Percentiles rank a stretch among this genome's conserved stretches.
These are phyloP conservation scores for Tetrapisispora namnaoensis DNA, from an alignment of 805 yeast species.

Conservation along the genomic window DNA sequence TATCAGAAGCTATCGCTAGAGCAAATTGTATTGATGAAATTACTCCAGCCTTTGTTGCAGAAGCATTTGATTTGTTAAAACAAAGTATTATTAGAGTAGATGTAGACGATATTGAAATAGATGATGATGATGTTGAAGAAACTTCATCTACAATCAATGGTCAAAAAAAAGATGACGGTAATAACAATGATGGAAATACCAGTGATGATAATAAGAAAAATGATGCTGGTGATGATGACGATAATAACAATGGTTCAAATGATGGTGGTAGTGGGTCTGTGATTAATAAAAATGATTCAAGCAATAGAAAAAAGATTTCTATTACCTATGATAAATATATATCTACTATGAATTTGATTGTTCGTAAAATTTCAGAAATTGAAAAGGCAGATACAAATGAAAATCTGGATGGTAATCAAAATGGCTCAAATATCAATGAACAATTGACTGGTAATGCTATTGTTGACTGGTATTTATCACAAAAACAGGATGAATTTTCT, in stretches of 20 bases:
- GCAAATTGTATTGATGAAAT: constrained; percentile 91
- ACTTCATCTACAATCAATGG: background rate
- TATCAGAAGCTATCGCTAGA: constrained; percentile 92
- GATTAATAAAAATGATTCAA: background rate
- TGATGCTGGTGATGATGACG: constrained; percentile 27
- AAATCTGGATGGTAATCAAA: background rate
- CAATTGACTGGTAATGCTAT: constrained; percentile 51
- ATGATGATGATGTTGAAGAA: constrained; percentile 35
- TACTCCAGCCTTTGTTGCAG: constrained; percentile 77
- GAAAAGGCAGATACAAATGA: constrained; percentile 48
- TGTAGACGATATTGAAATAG: constrained; percentile 82
- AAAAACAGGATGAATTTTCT: constrained; percentile 58
- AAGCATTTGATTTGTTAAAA: constrained; percentile 81
- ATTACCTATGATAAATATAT: constrained; percentile 83
- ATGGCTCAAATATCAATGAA: background rate
- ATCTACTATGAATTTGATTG: constrained; percentile 70
- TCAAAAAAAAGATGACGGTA: constrained; percentile 8
- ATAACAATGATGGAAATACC: constrained; percentile 12
- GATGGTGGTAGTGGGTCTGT: constrained; percentile 8
- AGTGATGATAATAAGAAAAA: constrained; percentile 31
- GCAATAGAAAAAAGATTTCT: constrained; percentile 32
- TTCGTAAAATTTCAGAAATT: constrained; percentile 51
- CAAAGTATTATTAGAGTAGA: constrained; percentile 92
- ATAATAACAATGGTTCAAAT: constrained; percentile 7
- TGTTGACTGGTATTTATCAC: constrained; percentile 72